Evolutionary conservation across 2,329 filamentous ascomycete species (phyloP).

Genomic region (Sporothrix brunneoviolacea): DNA sequence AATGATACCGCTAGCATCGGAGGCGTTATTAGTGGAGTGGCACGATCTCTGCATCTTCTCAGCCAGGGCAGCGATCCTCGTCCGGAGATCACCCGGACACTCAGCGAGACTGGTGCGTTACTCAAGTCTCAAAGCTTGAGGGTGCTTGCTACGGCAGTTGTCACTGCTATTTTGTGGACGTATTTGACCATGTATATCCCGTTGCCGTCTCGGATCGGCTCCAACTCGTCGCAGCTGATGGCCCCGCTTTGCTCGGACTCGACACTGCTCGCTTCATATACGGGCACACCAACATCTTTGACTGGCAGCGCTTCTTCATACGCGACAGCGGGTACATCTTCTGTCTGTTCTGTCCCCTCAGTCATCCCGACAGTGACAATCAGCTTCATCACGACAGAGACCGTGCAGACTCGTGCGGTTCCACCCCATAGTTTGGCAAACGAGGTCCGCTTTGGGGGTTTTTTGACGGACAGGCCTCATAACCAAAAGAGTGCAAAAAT

Average conservation of each 20-base stretch:
- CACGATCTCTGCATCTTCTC: not conserved
- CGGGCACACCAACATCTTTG: not conserved
- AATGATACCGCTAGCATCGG: not conserved
- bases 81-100: not conserved
- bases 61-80: not conserved
- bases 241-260: not conserved
- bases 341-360: constrained; percentile 12
- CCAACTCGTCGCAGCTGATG: not conserved
- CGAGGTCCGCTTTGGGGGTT: constrained; percentile 30
- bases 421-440: constrained; percentile 20
- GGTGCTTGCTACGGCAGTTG: not conserved
- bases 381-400: constrained; percentile 32
- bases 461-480: constrained; percentile 32
- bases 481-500: constrained; percentile 3
- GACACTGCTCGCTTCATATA: not conserved
- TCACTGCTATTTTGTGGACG: constrained; percentile 3
- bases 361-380: constrained; percentile 25
- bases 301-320: not conserved
- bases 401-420: constrained; percentile 23
- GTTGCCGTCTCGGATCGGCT: not conserved
- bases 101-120: not conserved
- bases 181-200: not conserved
- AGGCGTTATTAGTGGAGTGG: not conserved
- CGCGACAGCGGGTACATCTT: not conserved
- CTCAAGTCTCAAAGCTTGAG: not conserved